Evolutionary conservation across 805 yeast genomes (phyloP).

Genomic region (Saturnispora bothae): DNA sequence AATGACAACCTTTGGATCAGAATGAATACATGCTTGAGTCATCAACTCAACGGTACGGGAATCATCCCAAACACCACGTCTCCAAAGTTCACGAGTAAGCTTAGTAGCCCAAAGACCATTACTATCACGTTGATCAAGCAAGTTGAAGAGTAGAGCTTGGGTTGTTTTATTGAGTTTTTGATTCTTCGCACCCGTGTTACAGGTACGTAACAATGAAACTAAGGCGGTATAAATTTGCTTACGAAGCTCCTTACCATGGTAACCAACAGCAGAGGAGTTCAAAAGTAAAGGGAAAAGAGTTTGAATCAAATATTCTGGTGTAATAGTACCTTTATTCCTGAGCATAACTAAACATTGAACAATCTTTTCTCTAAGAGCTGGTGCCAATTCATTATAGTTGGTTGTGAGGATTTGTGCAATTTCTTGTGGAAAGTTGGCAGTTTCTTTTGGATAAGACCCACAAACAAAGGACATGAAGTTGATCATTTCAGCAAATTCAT

Average conservation of each 20-base stretch:
- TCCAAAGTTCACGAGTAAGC: slow-evolving; percentile 90
- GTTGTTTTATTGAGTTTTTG: slow-evolving; percentile 83
- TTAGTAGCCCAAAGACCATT: slow-evolving; percentile 92
- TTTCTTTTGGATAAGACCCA: slow-evolving; percentile 79
- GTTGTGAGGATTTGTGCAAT: slow-evolving; percentile 54
- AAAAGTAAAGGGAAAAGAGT: slow-evolving; percentile 78
- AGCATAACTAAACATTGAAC: slow-evolving; percentile 84
- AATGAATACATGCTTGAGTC: slow-evolving; percentile 90
- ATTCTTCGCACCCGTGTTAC: slow-evolving; percentile 81
- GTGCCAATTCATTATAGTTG: slow-evolving; percentile 71
- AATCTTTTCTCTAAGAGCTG: slow-evolving; percentile 85
- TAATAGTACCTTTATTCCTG: slow-evolving; percentile 71
- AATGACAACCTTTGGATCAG: slow-evolving; percentile 74
- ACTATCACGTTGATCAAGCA: slow-evolving; percentile 70
- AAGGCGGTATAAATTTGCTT: slow-evolving; percentile 73
- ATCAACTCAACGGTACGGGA: slow-evolving; percentile 93
- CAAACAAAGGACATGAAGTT: slow-evolving; percentile 92
- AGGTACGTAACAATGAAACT: slow-evolving; percentile 66
- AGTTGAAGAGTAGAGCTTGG: slow-evolving; percentile 82
- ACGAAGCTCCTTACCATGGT: slow-evolving; percentile 73
- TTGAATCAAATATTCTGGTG: slow-evolving; percentile 73
- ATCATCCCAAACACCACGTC: slow-evolving; percentile 98
- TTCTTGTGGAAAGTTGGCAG: slow-evolving; percentile 76
- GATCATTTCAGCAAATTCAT: slow-evolving; percentile 70
- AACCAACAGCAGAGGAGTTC: slow-evolving; percentile 35